Percentiles rank a stretch among this genome's conserved stretches.
phyloP scores from a whole-genome alignment of 768 basidiomycete genomes.

The Hypholoma sublateritium region DNA sequence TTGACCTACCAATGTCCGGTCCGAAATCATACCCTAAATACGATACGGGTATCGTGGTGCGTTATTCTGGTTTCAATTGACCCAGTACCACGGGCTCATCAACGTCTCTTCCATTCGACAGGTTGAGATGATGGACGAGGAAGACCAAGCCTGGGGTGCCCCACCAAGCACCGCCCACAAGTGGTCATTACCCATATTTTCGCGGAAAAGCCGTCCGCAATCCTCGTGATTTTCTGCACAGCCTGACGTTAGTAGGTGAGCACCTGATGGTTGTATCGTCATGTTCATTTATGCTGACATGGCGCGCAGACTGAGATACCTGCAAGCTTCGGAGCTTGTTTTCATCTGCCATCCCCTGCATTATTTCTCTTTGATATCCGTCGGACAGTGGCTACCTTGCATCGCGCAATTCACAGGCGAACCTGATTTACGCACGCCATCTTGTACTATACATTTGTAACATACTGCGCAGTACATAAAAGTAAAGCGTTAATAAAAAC shows the following conservation, averaged over 20 bases:
- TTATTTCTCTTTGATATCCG: neutral
- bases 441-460: conserved; percentile 15
- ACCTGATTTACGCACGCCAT: conserved; percentile 2
- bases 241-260: neutral
- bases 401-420: neutral
- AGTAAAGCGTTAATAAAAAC: conserved; percentile 15
- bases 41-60: conserved; percentile 4
- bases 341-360: neutral
- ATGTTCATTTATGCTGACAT: neutral
- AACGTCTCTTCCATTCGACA: conserved; percentile 2
- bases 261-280: neutral
- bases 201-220: conserved; percentile 15
- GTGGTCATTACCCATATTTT: conserved; percentile 22
- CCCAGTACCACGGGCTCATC: conserved; percentile 13
- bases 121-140: conserved; percentile 33
- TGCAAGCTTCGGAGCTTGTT: neutral
- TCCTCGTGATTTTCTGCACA: conserved; percentile 7
- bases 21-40: conserved; percentile 9
- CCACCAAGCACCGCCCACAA: conserved; percentile 22
- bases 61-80: neutral
- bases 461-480: conserved; percentile 12
- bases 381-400: neutral
- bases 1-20: conserved; percentile 5
- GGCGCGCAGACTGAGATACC: neutral
- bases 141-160: conserved; percentile 40